phyloP scores from a whole-genome alignment of 768 basidiomycete species.

The Trametes meyenii region DNA sequence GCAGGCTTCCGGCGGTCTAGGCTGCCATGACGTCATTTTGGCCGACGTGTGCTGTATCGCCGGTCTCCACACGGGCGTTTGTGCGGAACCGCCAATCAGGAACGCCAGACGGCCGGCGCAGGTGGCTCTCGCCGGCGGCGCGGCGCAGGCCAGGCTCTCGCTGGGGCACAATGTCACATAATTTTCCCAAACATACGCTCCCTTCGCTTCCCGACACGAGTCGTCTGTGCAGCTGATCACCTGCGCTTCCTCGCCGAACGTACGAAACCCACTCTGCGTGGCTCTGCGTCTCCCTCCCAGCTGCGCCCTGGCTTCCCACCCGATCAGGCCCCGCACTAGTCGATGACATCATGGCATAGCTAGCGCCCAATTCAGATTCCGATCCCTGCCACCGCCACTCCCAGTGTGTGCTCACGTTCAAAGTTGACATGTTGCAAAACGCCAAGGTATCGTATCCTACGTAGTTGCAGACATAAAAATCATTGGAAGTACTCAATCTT shows the following conservation, averaged over 20 bases:
- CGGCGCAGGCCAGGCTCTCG: not conserved
- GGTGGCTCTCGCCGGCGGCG: not conserved
- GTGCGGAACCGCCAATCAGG: slow-evolving; percentile 8
- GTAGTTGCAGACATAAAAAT: no score
- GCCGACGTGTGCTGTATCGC: slow-evolving; percentile 5
- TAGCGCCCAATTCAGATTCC: no score
- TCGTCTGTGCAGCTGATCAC: not conserved
- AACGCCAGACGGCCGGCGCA: slow-evolving; percentile 7
- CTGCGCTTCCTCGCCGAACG: not conserved
- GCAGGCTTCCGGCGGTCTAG: slow-evolving; percentile 14
- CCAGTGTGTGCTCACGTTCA: no score
- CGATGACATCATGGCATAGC: no score
- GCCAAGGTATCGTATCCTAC: no score
- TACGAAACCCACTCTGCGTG: no score
- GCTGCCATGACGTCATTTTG: slow-evolving; percentile 18
- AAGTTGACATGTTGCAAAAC: no score
- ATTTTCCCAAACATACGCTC: not conserved
- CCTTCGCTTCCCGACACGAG: not conserved
- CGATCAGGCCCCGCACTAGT: no score
- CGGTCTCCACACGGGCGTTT: slow-evolving; percentile 10
- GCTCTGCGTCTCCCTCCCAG: no score
- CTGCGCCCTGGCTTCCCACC: no score
- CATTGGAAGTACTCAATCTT: no score
- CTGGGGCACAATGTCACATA: not conserved
- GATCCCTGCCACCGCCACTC: no score